Base-by-base conservation (phyloP, 495 filamentous ascomycete species). In the Aspergillus olivimuriae region DNA sequence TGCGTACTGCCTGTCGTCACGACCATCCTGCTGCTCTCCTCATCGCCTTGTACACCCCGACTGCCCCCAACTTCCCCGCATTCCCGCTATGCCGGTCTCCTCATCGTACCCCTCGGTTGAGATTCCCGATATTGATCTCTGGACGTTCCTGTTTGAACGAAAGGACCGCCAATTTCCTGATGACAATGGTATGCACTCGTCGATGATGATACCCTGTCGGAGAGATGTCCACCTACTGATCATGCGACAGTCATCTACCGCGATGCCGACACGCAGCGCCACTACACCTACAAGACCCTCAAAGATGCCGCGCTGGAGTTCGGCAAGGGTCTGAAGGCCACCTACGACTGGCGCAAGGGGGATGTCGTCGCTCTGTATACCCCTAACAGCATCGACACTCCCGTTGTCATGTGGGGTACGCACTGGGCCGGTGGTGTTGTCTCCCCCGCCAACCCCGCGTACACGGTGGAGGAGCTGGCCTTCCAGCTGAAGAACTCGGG, bases 391-490 rank as follows among this genome's bases (percentile, higher is more conserved):
- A 81, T 91, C 51, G 86, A 91, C 58, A 80, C 80, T 23, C 74
- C 83, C 15, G 65, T 72, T 3, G 61, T 92, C 36, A 86, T 72
- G 58, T 90, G 86, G 74, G 91, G 89, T 17, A 69, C 76, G 8
- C 80, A 84, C 51, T 96, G 87, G 84, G 85, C 89, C 0, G 91
- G 89, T 34, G 91, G 87, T 15, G 68, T 83, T 37, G 58, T 87
- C 14, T 87, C 83, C 2, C 86, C 92, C 0, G 89, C 88, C 9
- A 96, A 96, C 58, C 90, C 92, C 17, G 76, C 77, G 2, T 96
- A 96, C 64, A 94, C 84, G 1, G 77, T 72, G 17, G 81, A 94
- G 5, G 91, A 97, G 58, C 74, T 97, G 11, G 83, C 84, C 14
- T 94, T 86, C 59, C 92, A 96, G 62, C 75, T 97, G 46, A 80